Evolutionary conservation across 176 grass and related monocot genomes (phyloP).

Genomic region (Hordeum marinum): DNA sequence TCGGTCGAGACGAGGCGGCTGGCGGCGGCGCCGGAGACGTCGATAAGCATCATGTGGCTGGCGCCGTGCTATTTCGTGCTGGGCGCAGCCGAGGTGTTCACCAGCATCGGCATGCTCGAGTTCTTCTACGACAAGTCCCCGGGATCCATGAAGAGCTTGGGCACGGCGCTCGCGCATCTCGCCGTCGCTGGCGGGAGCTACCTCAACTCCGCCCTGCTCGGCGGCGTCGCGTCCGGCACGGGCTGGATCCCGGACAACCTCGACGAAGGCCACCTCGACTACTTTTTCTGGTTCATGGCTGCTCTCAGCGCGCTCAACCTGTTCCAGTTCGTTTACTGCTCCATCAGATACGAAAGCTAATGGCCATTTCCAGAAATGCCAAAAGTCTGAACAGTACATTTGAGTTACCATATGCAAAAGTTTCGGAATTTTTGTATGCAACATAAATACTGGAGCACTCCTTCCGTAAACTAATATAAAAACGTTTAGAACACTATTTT

Average conservation of each 20-base stretch:
- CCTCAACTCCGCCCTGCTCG: slow-evolving; percentile 22
- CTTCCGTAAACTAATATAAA: too few relatives aligned
- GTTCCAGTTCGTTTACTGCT: neutral
- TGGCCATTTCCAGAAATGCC: too few relatives aligned
- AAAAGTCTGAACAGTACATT: too few relatives aligned
- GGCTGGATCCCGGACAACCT: slow-evolving; percentile 16
- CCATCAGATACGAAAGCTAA: too few relatives aligned
- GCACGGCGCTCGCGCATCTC: slow-evolving; percentile 3
- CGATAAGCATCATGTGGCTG: neutral
- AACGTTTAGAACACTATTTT: too few relatives aligned
- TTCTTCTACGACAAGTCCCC: slow-evolving; percentile 42
- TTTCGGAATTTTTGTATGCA: too few relatives aligned
- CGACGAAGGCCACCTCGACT: neutral
- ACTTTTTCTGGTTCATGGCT: slow-evolving; percentile 23
- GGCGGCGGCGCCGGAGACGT: neutral
- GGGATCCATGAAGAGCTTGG: slow-evolving; percentile 28
- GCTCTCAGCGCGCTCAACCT: neutral
- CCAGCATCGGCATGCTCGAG: slow-evolving; percentile 16
- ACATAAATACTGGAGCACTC: too few relatives aligned
- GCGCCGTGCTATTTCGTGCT: neutral
- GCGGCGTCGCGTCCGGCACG: neutral
- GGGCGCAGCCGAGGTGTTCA: slow-evolving; percentile 21
- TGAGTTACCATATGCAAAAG: too few relatives aligned
- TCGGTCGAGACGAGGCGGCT: slow-evolving; percentile 17
- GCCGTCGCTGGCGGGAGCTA: slow-evolving; percentile 10